Evolutionary conservation across 176 grass and related monocot genomes (phyloP).

Genomic region (Oryza australiensis): DNA sequence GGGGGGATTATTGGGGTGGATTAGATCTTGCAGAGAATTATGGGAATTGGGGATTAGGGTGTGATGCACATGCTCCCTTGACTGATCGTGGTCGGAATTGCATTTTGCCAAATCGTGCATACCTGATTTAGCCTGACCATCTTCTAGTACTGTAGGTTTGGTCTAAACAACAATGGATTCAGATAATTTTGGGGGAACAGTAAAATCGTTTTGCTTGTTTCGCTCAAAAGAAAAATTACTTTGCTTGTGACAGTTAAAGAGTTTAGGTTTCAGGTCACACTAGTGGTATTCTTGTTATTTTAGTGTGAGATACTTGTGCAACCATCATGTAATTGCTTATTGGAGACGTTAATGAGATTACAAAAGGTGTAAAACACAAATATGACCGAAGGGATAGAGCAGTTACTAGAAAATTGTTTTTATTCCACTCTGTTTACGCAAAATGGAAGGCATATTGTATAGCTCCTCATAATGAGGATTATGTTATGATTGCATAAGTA

Average conservation of each 20-base stretch:
- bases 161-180: background rate
- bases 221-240: background rate
- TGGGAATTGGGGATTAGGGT: background rate
- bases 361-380: background rate
- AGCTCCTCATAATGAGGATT: background rate
- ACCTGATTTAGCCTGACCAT: background rate
- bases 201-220: background rate
- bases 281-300: background rate
- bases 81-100: background rate
- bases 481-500: background rate
- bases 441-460: background rate
- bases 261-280: background rate
- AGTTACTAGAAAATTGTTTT: background rate
- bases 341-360: background rate
- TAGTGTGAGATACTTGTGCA: background rate
- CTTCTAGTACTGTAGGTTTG: background rate
- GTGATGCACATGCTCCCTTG: background rate
- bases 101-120: background rate
- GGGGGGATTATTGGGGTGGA: background rate
- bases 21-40: background rate
- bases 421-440: background rate
- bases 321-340: background rate
- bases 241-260: background rate
- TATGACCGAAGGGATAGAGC: background rate
- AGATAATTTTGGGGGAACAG: background rate